Evolutionary conservation across 202 grass and related monocot species (phyloP).

Genomic region (Schoenoplectus tabernaemontani): DNA sequence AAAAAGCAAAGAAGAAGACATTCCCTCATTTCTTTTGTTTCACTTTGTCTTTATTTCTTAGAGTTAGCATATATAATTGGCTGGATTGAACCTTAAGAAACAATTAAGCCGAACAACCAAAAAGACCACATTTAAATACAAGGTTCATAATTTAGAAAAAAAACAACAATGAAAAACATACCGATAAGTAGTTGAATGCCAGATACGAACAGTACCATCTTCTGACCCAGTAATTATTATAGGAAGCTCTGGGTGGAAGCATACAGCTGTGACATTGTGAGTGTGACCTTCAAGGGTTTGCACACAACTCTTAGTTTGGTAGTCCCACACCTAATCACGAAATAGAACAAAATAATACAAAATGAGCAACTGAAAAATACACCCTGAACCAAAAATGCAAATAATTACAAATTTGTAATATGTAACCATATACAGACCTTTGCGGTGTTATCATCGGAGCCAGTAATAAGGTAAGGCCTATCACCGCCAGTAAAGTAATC

Average conservation of each 20-base stretch:
- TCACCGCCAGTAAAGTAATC: constrained; percentile 89
- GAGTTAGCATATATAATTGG: constrained; percentile 26
- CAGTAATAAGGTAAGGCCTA: constrained; percentile 79
- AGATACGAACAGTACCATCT: constrained; percentile 77
- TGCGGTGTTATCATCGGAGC: constrained; percentile 82
- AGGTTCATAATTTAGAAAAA: constrained; percentile 32
- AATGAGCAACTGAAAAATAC: constrained; percentile 6
- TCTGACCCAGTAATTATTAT: constrained; percentile 86
- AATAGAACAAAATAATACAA: constrained; percentile 20
- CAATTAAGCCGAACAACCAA: neutral
- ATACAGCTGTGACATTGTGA: constrained; percentile 80
- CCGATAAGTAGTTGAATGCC: constrained; percentile 88
- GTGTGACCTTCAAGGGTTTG: constrained; percentile 86
- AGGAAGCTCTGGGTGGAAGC: constrained; percentile 84
- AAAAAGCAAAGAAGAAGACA: neutral
- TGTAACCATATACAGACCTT: too few relatives aligned
- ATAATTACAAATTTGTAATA: too few relatives aligned
- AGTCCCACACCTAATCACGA: constrained; percentile 77
- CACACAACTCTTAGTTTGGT: constrained; percentile 85
- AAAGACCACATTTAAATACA: constrained; percentile 45
- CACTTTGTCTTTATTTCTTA: neutral
- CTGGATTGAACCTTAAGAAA: too few relatives aligned
- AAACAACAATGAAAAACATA: constrained; percentile 19
- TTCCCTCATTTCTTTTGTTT: neutral
- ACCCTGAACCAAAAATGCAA: too few relatives aligned